Evolutionary conservation across 2,329 filamentous ascomycete genomes (phyloP).

Genomic region (Alternaria solani): DNA sequence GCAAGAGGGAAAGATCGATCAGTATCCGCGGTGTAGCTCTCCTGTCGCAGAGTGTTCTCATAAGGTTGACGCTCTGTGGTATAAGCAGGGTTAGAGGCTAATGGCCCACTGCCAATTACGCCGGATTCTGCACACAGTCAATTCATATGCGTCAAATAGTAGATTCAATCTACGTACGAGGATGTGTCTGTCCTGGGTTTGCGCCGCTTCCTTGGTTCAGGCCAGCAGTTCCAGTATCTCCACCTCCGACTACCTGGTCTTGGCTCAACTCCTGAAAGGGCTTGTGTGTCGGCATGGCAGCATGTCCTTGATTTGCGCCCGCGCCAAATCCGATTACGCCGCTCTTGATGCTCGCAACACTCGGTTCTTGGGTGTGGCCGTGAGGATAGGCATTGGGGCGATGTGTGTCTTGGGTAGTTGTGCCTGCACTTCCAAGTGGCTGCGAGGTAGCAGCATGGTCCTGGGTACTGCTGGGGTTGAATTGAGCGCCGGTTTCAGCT

Average conservation of each 20-base stretch:
- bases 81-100: neutral
- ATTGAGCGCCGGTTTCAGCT: neutral
- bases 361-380: slow-evolving; percentile 29
- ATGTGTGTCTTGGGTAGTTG: slow-evolving; percentile 14
- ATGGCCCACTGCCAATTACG: slow-evolving; percentile 6
- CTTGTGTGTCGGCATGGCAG: slow-evolving; percentile 31
- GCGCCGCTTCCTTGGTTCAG: slow-evolving; percentile 7
- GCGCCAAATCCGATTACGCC: slow-evolving; percentile 49
- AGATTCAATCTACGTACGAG: slow-evolving; percentile 32
- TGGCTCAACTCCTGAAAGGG: slow-evolving; percentile 20
- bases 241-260: slow-evolving; percentile 30
- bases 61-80: slow-evolving; percentile 12
- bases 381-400: slow-evolving; percentile 28
- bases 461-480: slow-evolving; percentile 5
- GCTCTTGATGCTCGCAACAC: slow-evolving; percentile 52
- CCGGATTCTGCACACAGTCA: slow-evolving; percentile 21
- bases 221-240: slow-evolving; percentile 20
- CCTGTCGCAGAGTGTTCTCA: slow-evolving; percentile 19
- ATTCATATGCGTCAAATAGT: slow-evolving; percentile 3
- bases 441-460: neutral
- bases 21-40: slow-evolving; percentile 31
- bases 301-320: slow-evolving; percentile 31
- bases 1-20: slow-evolving; percentile 49
- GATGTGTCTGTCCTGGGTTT: slow-evolving; percentile 17
- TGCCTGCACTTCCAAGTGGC: neutral